Evolutionary conservation across 331 rosid genomes (phyloP), one percentile per base, ranked within the genome.

Genomic region (Rosa hybrid): DNA sequence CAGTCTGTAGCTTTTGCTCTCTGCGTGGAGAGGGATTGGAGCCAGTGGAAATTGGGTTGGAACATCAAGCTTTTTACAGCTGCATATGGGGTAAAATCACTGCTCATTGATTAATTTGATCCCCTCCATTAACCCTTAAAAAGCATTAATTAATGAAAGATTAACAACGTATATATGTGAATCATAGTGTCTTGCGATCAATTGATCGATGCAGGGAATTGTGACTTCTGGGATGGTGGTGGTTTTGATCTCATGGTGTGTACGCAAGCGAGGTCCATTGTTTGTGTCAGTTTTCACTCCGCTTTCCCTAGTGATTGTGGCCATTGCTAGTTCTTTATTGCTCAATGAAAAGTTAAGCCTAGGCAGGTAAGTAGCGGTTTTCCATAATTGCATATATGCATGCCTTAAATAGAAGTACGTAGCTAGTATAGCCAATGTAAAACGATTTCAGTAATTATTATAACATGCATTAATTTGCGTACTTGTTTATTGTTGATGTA

Each of bases 261-360:
- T 86, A 12, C 78, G 50, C 6, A 39, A 51, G 81, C 80, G 69
- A 63, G 89, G 85, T 6, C 85, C 87, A 5, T 13, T 75, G 50
- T 86, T 39, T 46, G 89, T 78, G 2, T 86, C 85, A 0, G 57
- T 57, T 18, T 86, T 86, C 75, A 83, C 54, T 27, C 89, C 85
- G 34, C 79, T 86, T 13, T 10, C 68, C 74, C 77, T 86, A 20
- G 50, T 83, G 44, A 62, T 86, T 1, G 87, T 86, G 16, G 87
- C 81, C 13, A 56, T 86, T 18, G 74, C 60, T 63, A 83, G 74
- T 14, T 69, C 85, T 27, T 74, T 83, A 2, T 63, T 77, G 20
- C 81, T 81, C 41, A 20, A 78, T 12, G 90, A 86, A 50, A 78
- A 54, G 34, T 51, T 86, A 16, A 76, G 76, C 42, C 75, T 81